Conservation (phyloP, 257 asterid genomes). For the Knoxia roxburghii region DNA sequence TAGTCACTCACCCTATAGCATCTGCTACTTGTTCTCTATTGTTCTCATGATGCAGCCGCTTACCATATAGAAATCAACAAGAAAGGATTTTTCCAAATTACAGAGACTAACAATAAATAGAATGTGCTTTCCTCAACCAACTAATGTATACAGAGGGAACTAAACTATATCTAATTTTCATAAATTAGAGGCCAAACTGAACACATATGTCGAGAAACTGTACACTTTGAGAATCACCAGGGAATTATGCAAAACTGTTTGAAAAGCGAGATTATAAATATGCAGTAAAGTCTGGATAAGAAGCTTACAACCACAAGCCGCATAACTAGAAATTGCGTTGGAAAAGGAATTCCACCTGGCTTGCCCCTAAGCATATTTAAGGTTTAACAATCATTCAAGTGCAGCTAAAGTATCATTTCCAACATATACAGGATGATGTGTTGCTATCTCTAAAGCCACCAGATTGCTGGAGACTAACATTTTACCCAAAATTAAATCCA, state of each 20-base stretch:
- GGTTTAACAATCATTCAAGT: not conserved
- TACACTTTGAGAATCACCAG: too few species aligned
- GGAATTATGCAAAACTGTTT: not conserved
- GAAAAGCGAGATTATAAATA: not conserved
- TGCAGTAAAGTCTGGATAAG: not conserved
- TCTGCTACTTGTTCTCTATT: not conserved
- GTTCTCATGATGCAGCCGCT: not conserved
- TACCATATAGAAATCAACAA: not conserved
- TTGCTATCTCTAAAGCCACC: not conserved
- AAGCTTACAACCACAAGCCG: not conserved
- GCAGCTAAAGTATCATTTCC: not conserved
- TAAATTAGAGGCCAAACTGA: not conserved
- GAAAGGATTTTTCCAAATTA: not conserved
- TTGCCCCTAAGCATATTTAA: not conserved
- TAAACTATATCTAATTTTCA: not conserved
- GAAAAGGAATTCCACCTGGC: not conserved
- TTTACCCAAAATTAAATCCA: not conserved
- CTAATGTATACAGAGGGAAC: not conserved
- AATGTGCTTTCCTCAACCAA: not conserved
- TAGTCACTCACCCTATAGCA: not conserved
- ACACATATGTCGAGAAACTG: not conserved
- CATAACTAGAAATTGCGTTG: not conserved
- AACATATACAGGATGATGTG: not conserved
- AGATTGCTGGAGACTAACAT: not conserved
- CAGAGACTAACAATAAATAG: not conserved